Percentiles rank a stretch among this genome's conserved stretches.
Conservation (phyloP, 768 basidiomycete species). For the Paxillus rubicundulus region DNA sequence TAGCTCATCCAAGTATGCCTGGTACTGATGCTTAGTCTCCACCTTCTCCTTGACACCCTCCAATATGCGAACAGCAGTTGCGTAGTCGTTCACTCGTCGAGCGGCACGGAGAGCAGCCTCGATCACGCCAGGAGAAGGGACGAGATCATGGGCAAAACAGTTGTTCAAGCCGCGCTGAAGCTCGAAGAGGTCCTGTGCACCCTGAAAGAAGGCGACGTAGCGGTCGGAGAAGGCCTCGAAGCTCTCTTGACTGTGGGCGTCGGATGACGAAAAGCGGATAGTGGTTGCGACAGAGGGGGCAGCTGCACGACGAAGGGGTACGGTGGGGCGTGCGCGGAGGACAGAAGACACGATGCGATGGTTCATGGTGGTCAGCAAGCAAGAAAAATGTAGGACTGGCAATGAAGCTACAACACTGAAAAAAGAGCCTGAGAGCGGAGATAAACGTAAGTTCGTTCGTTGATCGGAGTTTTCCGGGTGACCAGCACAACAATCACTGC, state of each 20-base stretch:
- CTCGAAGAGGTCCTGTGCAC: conserved; percentile 95
- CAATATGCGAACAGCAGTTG: conserved; percentile 93
- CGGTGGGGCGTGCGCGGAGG: conserved; percentile 59
- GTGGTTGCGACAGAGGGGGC: conserved; percentile 43
- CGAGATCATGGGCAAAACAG: conserved; percentile 98
- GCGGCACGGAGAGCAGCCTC: conserved; percentile 87
- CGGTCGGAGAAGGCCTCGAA: conserved; percentile 94
- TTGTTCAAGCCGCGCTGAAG: conserved; percentile 99
- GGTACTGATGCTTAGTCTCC: conserved; percentile 94
- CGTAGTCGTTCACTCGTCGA: conserved; percentile 92
- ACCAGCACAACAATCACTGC: too few species aligned
- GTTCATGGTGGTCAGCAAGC: conserved; percentile 45
- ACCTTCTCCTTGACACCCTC: conserved; percentile 98
- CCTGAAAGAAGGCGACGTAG: conserved; percentile 91
- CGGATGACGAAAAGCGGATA: conserved; percentile 40
- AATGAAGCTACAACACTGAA: not conserved
- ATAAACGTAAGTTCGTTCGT: not conserved
- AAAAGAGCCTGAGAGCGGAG: conserved; percentile 3
- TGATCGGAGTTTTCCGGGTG: conserved; percentile 1
- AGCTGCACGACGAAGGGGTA: conserved; percentile 36
- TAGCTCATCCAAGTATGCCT: conserved; percentile 89
- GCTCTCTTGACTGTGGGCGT: conserved; percentile 80
- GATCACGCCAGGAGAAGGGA: conserved; percentile 78
- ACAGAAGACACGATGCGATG: conserved; percentile 57
- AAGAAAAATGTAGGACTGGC: not conserved